phyloP scores from a whole-genome alignment of 2,329 filamentous ascomycete species.

The Xylaria sp. region DNA sequence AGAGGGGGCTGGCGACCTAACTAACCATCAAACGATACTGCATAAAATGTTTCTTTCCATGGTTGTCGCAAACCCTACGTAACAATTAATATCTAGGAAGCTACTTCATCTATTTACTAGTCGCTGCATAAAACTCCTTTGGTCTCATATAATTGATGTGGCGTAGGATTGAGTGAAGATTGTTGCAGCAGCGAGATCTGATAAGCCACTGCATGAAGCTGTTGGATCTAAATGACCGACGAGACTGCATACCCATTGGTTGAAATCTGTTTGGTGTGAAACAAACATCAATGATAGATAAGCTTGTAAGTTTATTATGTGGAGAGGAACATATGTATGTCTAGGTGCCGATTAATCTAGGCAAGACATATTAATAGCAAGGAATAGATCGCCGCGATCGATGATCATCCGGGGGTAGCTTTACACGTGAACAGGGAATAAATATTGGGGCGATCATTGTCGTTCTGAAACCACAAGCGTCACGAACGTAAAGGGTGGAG shows the following conservation, averaged over 20 bases:
- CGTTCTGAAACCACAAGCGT: conserved; percentile 32
- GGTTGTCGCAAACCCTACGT: neutral
- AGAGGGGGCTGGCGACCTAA: no score
- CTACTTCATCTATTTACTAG: no score
- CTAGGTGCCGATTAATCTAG: neutral
- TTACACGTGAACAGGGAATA: conserved; percentile 6
- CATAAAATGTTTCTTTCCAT: no score
- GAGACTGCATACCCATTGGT: neutral
- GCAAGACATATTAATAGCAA: neutral
- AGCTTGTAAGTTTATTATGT: neutral
- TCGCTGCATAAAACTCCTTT: no score
- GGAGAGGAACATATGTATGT: neutral
- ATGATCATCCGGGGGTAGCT: conserved; percentile 33
- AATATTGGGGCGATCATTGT: conserved; percentile 1
- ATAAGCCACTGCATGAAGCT: neutral
- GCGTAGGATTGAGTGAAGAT: no score
- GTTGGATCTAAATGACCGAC: neutral
- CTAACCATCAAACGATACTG: neutral
- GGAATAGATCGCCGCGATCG: conserved; percentile 9
- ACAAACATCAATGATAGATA: neutral
- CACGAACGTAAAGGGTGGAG: conserved; percentile 3
- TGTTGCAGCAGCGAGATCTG: no score
- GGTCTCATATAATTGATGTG: no score
- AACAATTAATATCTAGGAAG: no score
- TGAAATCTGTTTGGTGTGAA: neutral